These are phyloP conservation scores for Ambrosia trifida DNA, from an alignment of 129 eudicot genomes.

Conservation along the genomic window DNA sequence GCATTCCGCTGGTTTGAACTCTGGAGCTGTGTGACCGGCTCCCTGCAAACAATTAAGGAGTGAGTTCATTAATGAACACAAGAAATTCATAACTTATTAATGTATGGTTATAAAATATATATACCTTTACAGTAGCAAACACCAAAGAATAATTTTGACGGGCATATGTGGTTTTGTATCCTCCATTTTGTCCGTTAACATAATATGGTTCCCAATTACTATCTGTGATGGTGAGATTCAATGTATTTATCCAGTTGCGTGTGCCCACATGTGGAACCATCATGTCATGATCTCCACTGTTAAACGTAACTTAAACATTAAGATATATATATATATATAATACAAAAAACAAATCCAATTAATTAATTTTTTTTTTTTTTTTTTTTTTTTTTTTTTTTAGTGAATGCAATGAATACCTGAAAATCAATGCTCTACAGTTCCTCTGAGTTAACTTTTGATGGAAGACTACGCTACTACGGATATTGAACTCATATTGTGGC, in stretches of 20 bases:
- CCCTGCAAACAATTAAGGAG: slow-evolving; percentile 13
- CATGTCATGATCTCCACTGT: slow-evolving; percentile 33
- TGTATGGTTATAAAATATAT: background rate
- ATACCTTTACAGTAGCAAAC: slow-evolving; percentile 35
- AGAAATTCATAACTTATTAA: background rate
- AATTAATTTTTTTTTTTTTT: too few species aligned
- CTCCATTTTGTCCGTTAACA: slow-evolving; percentile 28
- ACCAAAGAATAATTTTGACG: slow-evolving; percentile 28
- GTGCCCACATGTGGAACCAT: slow-evolving; percentile 42
- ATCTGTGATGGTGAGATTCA: slow-evolving; percentile 17
- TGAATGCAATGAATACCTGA: slow-evolving; percentile 7
- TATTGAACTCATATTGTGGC: slow-evolving; percentile 22
- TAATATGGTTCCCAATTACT: slow-evolving; percentile 35
- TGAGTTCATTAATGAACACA: background rate
- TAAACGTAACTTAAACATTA: too few species aligned
- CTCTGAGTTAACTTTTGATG: slow-evolving; percentile 32
- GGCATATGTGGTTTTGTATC: slow-evolving; percentile 24
- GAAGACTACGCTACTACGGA: slow-evolving; percentile 21
- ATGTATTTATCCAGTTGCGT: slow-evolving; percentile 30
- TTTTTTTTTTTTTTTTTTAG: too few species aligned
- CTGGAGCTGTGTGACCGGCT: slow-evolving; percentile 39
- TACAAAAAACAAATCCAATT: too few species aligned
- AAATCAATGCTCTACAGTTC: slow-evolving; percentile 35
- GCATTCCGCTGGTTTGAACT: slow-evolving; percentile 35
- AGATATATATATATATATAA: too few species aligned